Evolutionary conservation across 2,329 filamentous ascomycete species (phyloP), one percentile per base, ranked within the genome.

Genomic region (Hansfordia pulvinata): DNA sequence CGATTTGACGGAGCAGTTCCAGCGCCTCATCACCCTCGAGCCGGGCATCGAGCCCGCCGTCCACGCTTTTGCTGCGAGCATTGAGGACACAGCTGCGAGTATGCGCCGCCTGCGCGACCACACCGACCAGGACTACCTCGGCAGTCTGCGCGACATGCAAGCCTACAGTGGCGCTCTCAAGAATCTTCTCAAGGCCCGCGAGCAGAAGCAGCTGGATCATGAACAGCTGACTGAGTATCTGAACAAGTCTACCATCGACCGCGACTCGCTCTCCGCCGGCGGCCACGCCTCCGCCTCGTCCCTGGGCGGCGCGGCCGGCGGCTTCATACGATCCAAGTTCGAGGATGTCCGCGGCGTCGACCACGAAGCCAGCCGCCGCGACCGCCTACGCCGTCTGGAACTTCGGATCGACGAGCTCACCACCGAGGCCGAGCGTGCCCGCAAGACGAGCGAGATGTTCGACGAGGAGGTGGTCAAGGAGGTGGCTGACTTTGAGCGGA

Each of bases 141-240:
- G 84, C 38, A 88, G 79, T 29, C 64, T 98, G 28, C 75, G 85
- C 26, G 90, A 98, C 55, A 93, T 96, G 86, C 82, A 92, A 42
- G 79, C 85, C 15, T 98, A 96, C 54, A 88, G 85, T 37, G 59
- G 70, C n/a, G 79, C 85, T 0, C 62, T 96, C 24, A 93, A 93
- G 53, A 67, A 73, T 14, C 74, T 98, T 5, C 73, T 98, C 36
- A 93, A 93, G 52, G 83, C 83, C 2, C 77, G 90, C 19, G 90
- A 98, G 58, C 85, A 92, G 58, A 98, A 98, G 50, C 90, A 98
- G 51, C 77, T 98, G 31, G 90, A 98, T 57, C 93, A 88, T 45
- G 90, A 98, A 56, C 86, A 84, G 37, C 66, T 98, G 18, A 93
- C 85, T 16, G 88, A 96, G 49, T 96, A 96, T 52, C 79, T 94